phyloP scores from a whole-genome alignment of 2,329 filamentous ascomycete species.

The Botryotinia narcissicola region DNA sequence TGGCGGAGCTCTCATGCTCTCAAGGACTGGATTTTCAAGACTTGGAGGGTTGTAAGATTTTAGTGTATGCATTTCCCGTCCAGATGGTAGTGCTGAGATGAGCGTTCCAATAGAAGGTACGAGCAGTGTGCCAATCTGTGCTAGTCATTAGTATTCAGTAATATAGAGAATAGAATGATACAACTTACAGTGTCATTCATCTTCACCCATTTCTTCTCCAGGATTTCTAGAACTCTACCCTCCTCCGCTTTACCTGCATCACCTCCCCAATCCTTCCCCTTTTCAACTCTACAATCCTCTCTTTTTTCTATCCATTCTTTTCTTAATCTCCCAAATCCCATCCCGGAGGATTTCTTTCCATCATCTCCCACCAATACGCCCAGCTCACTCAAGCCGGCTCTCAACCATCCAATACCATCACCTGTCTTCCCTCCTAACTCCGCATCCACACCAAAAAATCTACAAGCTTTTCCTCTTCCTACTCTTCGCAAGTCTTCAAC shows the following conservation, averaged over 20 bases:
- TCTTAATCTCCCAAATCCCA: slow-evolving; percentile 62
- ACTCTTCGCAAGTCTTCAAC: slow-evolving; percentile 71
- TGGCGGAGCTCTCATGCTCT: slow-evolving; percentile 56
- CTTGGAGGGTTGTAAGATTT: slow-evolving; percentile 64
- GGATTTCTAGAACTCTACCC: slow-evolving; percentile 77
- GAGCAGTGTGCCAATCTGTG: slow-evolving; percentile 74
- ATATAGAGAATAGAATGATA: background rate
- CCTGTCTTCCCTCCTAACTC: slow-evolving; percentile 80
- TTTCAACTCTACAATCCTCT: slow-evolving; percentile 78
- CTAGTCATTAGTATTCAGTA: slow-evolving; percentile 14
- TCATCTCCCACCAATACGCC: slow-evolving; percentile 56
- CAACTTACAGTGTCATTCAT: slow-evolving; percentile 81
- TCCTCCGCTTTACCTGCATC: slow-evolving; percentile 87
- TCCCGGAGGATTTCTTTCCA: slow-evolving; percentile 48
- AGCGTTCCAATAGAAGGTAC: slow-evolving; percentile 72
- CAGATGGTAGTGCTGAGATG: slow-evolving; percentile 77
- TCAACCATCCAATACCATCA: slow-evolving; percentile 81
- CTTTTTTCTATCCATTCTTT: slow-evolving; percentile 73
- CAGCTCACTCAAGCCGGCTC: slow-evolving; percentile 72
- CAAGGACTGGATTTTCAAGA: slow-evolving; percentile 64
- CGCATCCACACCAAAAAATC: slow-evolving; percentile 88
- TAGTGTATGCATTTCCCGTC: slow-evolving; percentile 77
- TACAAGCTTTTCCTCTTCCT: slow-evolving; percentile 78
- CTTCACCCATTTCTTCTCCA: slow-evolving; percentile 86
- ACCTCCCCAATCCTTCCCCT: slow-evolving; percentile 69